A percentile compares a stretch with the other conserved stretches of the same genome.
Conservation (phyloP, 2,329 filamentous ascomycete species). For the Cordyceps fumosorosea region DNA sequence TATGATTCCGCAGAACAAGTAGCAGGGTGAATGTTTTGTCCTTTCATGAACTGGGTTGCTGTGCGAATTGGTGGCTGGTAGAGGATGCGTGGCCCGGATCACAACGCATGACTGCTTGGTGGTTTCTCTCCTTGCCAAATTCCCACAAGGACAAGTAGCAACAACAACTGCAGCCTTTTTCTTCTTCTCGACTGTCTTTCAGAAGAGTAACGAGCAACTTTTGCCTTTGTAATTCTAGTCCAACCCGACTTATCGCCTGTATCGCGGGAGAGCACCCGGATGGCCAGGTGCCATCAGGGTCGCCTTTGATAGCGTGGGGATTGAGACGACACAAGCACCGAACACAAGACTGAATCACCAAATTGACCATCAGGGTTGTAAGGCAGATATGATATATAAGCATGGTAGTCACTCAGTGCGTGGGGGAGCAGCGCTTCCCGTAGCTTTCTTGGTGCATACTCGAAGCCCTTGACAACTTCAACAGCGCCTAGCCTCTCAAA, state of each 20-base stretch:
- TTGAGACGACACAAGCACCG: neutral
- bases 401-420: no score
- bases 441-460: neutral
- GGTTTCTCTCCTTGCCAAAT: no score
- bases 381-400: neutral
- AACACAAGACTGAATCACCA: neutral
- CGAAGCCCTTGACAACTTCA: neutral
- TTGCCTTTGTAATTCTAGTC: neutral
- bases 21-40: neutral
- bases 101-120: no score
- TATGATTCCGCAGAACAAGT: slow-evolving; percentile 13
- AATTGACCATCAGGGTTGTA: neutral
- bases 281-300: slow-evolving; percentile 10
- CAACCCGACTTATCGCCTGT: neutral
- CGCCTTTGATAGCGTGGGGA: neutral
- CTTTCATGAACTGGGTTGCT: no score
- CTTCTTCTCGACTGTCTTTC: no score
- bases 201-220: neutral
- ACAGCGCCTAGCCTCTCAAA: neutral
- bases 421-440: neutral
- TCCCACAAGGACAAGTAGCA: no score
- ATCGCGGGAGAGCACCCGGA: slow-evolving; percentile 1
- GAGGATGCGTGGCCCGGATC: no score
- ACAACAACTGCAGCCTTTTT: neutral
- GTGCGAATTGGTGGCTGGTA: no score